A percentile compares a stretch with the other conserved stretches of the same genome.
Conservation (phyloP, 352 stramenopile species). For the Globisporangium acanthophoron region DNA sequence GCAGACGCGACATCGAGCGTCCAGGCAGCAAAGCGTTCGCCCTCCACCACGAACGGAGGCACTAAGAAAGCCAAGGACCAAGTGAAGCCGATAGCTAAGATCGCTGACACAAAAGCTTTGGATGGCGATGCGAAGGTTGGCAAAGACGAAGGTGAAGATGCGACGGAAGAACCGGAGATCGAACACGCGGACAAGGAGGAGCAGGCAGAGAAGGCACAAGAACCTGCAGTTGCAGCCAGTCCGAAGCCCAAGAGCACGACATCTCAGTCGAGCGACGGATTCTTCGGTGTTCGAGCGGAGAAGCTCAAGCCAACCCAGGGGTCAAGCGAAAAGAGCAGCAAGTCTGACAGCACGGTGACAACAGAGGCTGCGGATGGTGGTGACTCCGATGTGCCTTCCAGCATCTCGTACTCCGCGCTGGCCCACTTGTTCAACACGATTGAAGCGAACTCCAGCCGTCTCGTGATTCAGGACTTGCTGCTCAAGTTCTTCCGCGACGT, state of each 20-base stretch:
- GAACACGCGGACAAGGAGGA: background rate
- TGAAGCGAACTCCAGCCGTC: conserved; percentile 58
- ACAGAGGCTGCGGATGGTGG: conserved; percentile 6
- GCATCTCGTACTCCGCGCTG: conserved; percentile 48
- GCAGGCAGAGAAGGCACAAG: background rate
- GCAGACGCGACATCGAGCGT: background rate
- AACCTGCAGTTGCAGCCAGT: background rate
- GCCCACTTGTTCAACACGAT: conserved; percentile 76
- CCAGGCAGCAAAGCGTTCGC: background rate
- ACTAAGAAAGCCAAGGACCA: background rate
- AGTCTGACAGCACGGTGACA: background rate
- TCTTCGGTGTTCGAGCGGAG: conserved; percentile 27
- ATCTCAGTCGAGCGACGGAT: conserved; percentile 5
- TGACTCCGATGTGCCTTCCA: conserved; percentile 5
- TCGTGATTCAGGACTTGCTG: conserved; percentile 86
- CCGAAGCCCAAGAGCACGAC: background rate
- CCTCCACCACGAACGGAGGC: background rate
- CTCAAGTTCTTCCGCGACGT: conserved; percentile 82
- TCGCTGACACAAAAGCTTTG: background rate
- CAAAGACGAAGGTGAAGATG: background rate
- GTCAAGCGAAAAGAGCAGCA: conserved; percentile 10
- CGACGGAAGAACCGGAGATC: background rate
- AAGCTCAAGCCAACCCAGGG: conserved; percentile 17
- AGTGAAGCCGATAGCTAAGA: background rate
- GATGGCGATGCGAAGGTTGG: background rate